Evolutionary conservation across 306 rosid genomes (phyloP).

Genomic region (Prunus armeniaca): DNA sequence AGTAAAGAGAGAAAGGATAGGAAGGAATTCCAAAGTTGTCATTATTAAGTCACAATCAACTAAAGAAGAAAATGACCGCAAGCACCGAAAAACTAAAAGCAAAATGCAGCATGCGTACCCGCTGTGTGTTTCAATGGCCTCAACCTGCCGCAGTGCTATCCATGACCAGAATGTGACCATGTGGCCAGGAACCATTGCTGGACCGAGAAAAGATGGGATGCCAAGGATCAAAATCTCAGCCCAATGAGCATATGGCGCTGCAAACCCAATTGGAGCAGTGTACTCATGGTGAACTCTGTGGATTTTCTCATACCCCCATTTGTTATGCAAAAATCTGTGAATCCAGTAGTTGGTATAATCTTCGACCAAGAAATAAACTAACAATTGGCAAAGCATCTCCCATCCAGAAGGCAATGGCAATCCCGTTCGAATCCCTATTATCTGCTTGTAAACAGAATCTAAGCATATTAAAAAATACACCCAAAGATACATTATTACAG

Average conservation of each 20-base stretch:
- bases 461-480: not conserved
- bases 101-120: conserved; percentile 50
- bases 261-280: conserved; percentile 63
- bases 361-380: conserved; percentile 69
- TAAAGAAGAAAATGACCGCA: conserved; percentile 14
- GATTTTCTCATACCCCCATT: conserved; percentile 80
- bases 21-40: conserved; percentile 29
- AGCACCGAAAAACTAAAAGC: not conserved
- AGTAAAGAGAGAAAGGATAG: conserved; percentile 17
- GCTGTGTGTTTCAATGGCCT: conserved; percentile 82
- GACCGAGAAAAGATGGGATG: conserved; percentile 75
- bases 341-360: conserved; percentile 78
- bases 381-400: conserved; percentile 61
- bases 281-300: conserved; percentile 83
- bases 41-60: conserved; percentile 31
- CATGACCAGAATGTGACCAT: conserved; percentile 78
- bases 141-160: conserved; percentile 74
- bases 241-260: conserved; percentile 93
- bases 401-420: conserved; percentile 75
- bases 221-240: conserved; percentile 77
- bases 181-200: conserved; percentile 81
- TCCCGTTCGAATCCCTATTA: conserved; percentile 66
- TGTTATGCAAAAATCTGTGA: conserved; percentile 68
- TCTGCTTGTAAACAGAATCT: conserved; percentile 35
- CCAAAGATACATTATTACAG: not conserved